phyloP scores from a whole-genome alignment of 148 eudicot genomes.

The Dysphania ambrosioides region DNA sequence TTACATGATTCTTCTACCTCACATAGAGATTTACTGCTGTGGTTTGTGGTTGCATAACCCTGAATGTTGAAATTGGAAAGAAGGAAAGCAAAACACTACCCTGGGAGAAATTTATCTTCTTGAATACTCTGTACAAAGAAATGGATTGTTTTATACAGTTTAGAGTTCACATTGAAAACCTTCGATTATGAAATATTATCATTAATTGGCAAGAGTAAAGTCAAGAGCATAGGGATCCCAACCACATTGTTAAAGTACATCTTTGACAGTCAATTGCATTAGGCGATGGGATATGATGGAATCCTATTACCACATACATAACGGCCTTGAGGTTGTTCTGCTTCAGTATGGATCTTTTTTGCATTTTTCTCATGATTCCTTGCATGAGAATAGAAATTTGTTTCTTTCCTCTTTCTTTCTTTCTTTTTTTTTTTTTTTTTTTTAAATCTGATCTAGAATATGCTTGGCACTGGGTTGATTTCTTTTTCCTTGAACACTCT shows the following conservation, averaged over 20 bases:
- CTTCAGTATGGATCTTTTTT: not conserved
- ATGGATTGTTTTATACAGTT: too few relatives aligned
- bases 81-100: too few relatives aligned
- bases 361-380: not conserved
- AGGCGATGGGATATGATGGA: not conserved
- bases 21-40: not conserved
- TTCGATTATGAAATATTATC: too few relatives aligned
- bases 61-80: not conserved
- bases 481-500: slow-evolving; percentile 3
- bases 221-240: too few relatives aligned
- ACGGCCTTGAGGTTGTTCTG: not conserved
- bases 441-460: not conserved
- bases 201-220: too few relatives aligned
- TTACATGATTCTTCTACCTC: not conserved
- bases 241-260: not conserved
- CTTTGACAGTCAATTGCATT: not conserved
- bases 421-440: not conserved
- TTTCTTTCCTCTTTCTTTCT: not conserved
- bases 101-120: too few relatives aligned
- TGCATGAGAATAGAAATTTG: not conserved
- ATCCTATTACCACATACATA: not conserved
- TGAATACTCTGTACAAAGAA: too few relatives aligned
- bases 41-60: not conserved
- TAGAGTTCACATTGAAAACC: too few relatives aligned
- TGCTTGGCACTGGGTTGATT: not conserved